These are phyloP conservation scores for Sesbania bispinosa DNA, from an alignment of 306 rosid genomes.

Conservation along the genomic window DNA sequence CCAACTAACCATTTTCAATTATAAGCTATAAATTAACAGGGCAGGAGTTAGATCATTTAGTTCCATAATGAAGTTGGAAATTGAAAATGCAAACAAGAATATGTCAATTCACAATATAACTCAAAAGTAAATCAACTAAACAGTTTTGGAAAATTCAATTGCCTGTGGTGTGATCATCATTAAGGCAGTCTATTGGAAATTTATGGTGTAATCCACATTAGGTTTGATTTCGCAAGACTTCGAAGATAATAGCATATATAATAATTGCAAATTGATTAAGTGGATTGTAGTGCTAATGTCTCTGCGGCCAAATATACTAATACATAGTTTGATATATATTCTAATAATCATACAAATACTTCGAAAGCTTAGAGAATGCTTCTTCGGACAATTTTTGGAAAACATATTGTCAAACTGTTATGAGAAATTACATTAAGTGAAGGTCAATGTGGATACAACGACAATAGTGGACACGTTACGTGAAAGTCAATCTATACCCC, in stretches of 20 bases:
- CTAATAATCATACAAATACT: background rate
- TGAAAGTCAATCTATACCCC: background rate
- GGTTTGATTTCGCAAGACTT: too few relatives aligned
- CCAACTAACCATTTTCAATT: background rate
- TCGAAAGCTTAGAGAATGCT: background rate
- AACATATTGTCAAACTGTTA: background rate
- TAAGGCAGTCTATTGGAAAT: too few relatives aligned
- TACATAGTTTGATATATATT: background rate
- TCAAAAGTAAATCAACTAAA: background rate
- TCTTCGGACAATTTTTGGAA: background rate
- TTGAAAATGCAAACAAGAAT: background rate
- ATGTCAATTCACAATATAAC: background rate
- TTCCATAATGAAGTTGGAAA: background rate
- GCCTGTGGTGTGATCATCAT: background rate
- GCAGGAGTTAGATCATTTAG: background rate
- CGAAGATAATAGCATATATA: background rate
- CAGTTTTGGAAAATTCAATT: too few relatives aligned
- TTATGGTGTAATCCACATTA: too few relatives aligned
- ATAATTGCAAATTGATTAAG: background rate
- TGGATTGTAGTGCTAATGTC: background rate
- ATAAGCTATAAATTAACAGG: background rate
- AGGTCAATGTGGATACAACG: constrained; percentile 32
- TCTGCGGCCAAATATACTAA: constrained; percentile 11
- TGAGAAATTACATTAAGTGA: background rate
- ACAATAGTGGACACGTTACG: background rate